Evolutionary conservation across 2,329 filamentous ascomycete genomes (phyloP), one percentile per base, ranked within the genome.

Genomic region (Neurospora crassa): DNA sequence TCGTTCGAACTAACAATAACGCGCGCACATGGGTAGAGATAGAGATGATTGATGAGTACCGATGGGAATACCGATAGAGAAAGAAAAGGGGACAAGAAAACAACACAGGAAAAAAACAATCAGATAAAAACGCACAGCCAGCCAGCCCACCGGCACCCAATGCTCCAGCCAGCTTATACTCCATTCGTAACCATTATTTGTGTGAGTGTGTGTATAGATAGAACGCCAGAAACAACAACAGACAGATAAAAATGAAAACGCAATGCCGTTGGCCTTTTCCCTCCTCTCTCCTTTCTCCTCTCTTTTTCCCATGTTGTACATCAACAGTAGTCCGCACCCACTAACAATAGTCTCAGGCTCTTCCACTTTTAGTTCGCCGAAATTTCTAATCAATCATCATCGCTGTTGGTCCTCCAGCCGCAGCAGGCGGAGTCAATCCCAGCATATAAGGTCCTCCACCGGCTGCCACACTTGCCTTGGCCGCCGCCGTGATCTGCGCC

Each of bases 401-500:
- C 3, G 53, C 53, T 16, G 29, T 63, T 3, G 53, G 53, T 7
- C 53, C 53, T 11, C 53, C 53, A 34, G 24, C 53, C 24, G 53
- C 53, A 63, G 53, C 16, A 63, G 53, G 16, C 29, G 53, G 53
- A 63, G 24, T 63, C 29, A 63, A 11, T 11, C 53, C 53, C 29
- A 63, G 34, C 53, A 63, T 34, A 3, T 63, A 63, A 4, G 53
- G 12, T 29, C 47, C 47, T 53, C 47, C 47, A 8, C 47, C 20
- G 2, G 47, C 47, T 29, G 47, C 69, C 5, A 70, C 63, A n/a
- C 18, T 45, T 59, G 53, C 53, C 53, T 63, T 63, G 14, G 53
- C 53, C 53, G 29, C 29, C 3, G 67, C 37, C 11, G 67, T 68
- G n/a, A 40, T 68, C 34, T 12, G 16, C 18, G 67, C 67, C 83